Evolutionary conservation across 2,329 filamentous ascomycete species (phyloP), one percentile per base, ranked within the genome.

Genomic region (Trichoderma brevicompactum): DNA sequence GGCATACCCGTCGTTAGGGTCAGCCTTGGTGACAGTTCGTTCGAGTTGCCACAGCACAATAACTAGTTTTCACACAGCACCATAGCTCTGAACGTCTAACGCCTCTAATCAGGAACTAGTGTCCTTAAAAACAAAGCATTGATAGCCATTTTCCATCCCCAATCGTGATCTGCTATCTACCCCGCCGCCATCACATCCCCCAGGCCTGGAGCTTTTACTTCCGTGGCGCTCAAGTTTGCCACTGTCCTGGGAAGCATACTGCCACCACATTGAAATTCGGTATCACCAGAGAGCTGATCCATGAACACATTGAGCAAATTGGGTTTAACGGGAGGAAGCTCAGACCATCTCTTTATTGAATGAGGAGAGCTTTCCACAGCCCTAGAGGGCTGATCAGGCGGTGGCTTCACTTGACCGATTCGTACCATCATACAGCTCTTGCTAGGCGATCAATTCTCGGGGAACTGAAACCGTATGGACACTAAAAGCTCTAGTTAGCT

Each of bases 61-160:
- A 63, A 12, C 32, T 46, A 63, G 28, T 34, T 36, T 53, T 19
- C n/a, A 28, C 28, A 19, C 49, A 54, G 32, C 17, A 44, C 19
- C 46, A 52, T 50, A 53, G 59, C 48, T 62, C 46, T 36, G 12
- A 34, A 46, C 38, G 60, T 63, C 49, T 53, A 44, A 54, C 60
- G 60, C 60, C 60, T 63, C 60, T 54, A 28, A 53, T 28, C 60
- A 63, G 60, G 60, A 63, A 63, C 60, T 63, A 63, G 60, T 15
- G 40, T 53, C 60, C 38, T 50, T 9, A 36, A 43, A 19, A 54
- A 38, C 49, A 63, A 60, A 41, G 19, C 56, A 44, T 40, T 17
- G 9, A 19, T 12, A 34, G 38, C 17, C 32, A 1, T 44, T 48
- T 19, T 19, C 38, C 49, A 23, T 52, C 3, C 19, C 23, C 10